A percentile compares a stretch with the other conserved stretches of the same genome.
Conservation (phyloP, 768 basidiomycete genomes). For the Phlebiopsis flavidoalba region DNA sequence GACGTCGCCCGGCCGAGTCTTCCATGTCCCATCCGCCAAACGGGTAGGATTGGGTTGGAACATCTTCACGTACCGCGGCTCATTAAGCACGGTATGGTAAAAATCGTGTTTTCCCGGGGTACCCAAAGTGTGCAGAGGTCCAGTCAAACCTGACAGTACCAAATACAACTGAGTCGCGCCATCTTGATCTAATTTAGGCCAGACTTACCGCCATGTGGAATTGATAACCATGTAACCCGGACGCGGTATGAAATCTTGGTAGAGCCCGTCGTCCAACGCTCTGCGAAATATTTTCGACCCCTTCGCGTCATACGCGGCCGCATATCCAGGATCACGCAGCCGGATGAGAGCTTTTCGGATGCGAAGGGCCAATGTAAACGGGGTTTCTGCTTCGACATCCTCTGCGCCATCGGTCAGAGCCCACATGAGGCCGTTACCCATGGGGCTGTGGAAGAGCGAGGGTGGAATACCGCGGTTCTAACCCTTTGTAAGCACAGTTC, state of each 20-base stretch:
- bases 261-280: neutral
- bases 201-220: slow-evolving; percentile 11
- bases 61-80: slow-evolving; percentile 12
- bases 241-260: neutral
- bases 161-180: neutral
- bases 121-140: slow-evolving; percentile 16
- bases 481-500: neutral
- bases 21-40: slow-evolving; percentile 8
- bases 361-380: slow-evolving; percentile 3
- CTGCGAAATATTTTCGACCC: neutral
- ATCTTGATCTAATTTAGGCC: neutral
- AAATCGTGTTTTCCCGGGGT: slow-evolving; percentile 10
- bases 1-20: neutral
- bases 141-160: slow-evolving; percentile 10
- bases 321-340: slow-evolving; percentile 4
- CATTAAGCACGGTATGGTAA: slow-evolving; percentile 9
- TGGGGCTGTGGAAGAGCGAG: neutral
- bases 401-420: slow-evolving; percentile 5
- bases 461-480: slow-evolving; percentile 8
- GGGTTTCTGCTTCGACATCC: slow-evolving; percentile 1
- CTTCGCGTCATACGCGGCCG: slow-evolving; percentile 6
- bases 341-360: slow-evolving; percentile 4
- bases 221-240: slow-evolving; percentile 4
- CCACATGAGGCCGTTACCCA: slow-evolving; percentile 8
- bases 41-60: slow-evolving; percentile 12